Conservation (phyloP, 116 monocot genomes). For the Zostera marina region DNA sequence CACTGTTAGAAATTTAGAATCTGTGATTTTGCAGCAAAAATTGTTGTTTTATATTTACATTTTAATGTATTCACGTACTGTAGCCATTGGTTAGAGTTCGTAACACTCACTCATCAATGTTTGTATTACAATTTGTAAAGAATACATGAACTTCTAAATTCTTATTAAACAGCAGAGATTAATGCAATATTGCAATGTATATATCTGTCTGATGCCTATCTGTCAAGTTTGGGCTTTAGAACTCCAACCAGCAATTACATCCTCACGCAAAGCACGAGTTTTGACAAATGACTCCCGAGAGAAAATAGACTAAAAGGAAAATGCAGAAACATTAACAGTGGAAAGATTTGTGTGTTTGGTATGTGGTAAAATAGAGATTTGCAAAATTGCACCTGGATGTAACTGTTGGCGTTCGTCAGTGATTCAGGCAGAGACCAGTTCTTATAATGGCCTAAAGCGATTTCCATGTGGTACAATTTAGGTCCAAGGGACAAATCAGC, state of each 20-base stretch:
- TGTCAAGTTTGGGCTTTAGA: conserved; percentile 41
- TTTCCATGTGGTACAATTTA: conserved; percentile 84
- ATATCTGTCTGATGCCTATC: background rate
- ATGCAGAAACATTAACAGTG: background rate
- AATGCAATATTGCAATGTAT: background rate
- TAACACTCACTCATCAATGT: too few species aligned
- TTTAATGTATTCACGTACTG: too few species aligned
- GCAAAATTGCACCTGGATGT: conserved; percentile 49
- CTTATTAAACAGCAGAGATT: too few species aligned
- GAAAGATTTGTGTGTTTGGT: background rate
- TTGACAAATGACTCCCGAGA: conserved; percentile 75
- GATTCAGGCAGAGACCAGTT: conserved; percentile 77
- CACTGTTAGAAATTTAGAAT: background rate
- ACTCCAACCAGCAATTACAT: conserved; percentile 84
- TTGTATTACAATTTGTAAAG: too few species aligned
- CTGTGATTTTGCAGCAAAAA: background rate
- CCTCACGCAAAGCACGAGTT: conserved; percentile 61
- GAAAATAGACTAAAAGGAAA: conserved; percentile 41
- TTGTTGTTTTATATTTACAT: too few species aligned
- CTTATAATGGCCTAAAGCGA: conserved; percentile 71
- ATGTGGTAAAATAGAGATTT: background rate
- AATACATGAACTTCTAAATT: too few species aligned
- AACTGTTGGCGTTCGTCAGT: conserved; percentile 31
- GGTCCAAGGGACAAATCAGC: conserved; percentile 77
- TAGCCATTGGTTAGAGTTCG: too few species aligned